Evolutionary conservation across 805 yeast species (phyloP), one percentile per base, ranked within the genome.

Genomic region (Lachancea thermotolerans): DNA sequence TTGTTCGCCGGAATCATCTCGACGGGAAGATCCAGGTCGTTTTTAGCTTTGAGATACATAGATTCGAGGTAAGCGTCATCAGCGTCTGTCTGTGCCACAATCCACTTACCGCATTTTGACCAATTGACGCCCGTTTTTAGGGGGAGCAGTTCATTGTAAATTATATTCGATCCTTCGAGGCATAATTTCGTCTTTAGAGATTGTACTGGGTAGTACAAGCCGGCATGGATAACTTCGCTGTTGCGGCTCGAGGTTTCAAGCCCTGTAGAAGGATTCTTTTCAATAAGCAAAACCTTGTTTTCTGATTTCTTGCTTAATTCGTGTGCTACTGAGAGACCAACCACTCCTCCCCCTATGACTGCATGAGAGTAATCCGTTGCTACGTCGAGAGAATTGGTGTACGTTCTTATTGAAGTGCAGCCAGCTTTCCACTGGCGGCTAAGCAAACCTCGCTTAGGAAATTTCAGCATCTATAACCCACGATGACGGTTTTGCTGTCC

Each of bases 161-260:
- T 70, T 62, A 80, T 64, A 11, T 78, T 63, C 54, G 85, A 88
- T 0, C 97, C 97, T 33, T 74, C 72, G 30, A 89, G 69, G 56
- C 96, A 90, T 27, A 89, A 64, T 51, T 70, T 64, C 0, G 86
- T 78, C 57, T 86, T 83, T 44, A 90, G 68, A 2, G 84, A 73
- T 47, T 77, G 75, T 9, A 69, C 65, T 0, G 95, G 95, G 56
- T 85, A 84, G 60, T 90, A 90, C 6, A 89, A 56, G 0, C 96
- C 96, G 0, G 95, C 95, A 65, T 89, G 97, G 18, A 89, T 82
- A 21, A 90, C 97, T 58, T 90, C 97, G 1, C 95, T 85, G 68
- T 89, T 89, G 42, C 96, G 70, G n/a, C 91, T 75, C 5, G 95
- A 82, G 0, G 95, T 87, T 55, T 89, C 96, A 52, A 76, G 74